Percentiles rank a stretch among this genome's conserved stretches.
Conservation (phyloP, 495 filamentous ascomycete species). For the Letharia columbiana region DNA sequence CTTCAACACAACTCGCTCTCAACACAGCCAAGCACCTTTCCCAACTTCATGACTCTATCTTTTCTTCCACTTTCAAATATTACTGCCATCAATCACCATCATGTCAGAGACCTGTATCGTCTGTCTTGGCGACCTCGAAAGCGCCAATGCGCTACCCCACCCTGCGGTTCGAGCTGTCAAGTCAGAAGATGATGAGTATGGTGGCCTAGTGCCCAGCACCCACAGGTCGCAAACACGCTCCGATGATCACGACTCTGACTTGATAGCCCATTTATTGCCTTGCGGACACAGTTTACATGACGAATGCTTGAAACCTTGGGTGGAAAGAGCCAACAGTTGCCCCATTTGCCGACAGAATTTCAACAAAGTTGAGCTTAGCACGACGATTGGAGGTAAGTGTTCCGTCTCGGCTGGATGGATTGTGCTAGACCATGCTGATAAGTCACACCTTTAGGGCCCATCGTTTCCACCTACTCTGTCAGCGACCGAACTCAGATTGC, state of each 20-base stretch:
- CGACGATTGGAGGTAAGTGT: conserved; percentile 64
- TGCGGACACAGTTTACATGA: conserved; percentile 90
- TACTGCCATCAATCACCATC: conserved; percentile 20
- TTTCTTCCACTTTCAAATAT: conserved; percentile 1
- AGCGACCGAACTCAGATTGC: conserved; percentile 82
- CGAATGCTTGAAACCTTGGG: conserved; percentile 85
- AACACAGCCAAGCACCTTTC: conserved; percentile 14
- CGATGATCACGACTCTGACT: conserved; percentile 37
- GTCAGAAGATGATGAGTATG: conserved; percentile 35
- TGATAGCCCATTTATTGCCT: conserved; percentile 56
- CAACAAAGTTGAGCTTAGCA: conserved; percentile 76
- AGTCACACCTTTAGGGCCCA: conserved; percentile 44
- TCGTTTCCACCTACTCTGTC: conserved; percentile 74
- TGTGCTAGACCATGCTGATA: conserved; percentile 26
- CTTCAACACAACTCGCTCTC: conserved; percentile 15
- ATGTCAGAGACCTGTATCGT: conserved; percentile 97
- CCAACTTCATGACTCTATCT: conserved; percentile 22
- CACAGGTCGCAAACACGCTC: conserved; percentile 28
- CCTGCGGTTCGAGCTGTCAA: conserved; percentile 40
- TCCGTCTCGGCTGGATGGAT: neutral
- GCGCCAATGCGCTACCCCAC: conserved; percentile 43
- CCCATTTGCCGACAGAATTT: conserved; percentile 91
- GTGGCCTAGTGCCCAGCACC: conserved; percentile 30
- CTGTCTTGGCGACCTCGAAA: conserved; percentile 80
- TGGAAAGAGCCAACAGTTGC: conserved; percentile 92